Conservation (phyloP, 2,329 filamentous ascomycete genomes). For the Colletotrichum abscissum region DNA sequence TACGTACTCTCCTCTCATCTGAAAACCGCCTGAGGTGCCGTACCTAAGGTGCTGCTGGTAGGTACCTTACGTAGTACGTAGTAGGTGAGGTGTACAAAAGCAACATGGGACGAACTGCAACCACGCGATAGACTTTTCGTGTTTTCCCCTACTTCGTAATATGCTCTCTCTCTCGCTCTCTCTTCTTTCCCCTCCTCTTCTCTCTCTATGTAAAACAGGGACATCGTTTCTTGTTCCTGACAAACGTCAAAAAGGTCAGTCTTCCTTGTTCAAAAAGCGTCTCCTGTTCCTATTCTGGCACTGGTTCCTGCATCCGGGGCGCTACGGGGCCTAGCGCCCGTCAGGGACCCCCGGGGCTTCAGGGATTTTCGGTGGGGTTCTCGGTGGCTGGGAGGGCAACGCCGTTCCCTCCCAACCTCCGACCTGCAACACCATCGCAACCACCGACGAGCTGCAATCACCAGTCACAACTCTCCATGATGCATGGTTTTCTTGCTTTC, state of each 20-base stretch:
- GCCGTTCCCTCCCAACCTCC: slow-evolving; percentile 24
- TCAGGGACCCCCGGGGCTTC: neutral
- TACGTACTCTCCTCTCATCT: slow-evolving; percentile 10
- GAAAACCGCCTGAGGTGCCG: neutral
- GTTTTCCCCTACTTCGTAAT: neutral
- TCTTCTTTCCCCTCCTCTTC: neutral
- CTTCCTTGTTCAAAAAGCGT: neutral
- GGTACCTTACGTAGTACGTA: neutral
- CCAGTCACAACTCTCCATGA: slow-evolving; percentile 6
- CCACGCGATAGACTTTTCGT: neutral
- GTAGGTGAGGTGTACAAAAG: neutral
- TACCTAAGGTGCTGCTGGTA: neutral
- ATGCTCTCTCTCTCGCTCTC: neutral
- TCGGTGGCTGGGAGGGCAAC: slow-evolving; percentile 31
- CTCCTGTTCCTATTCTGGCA: slow-evolving; percentile 13
- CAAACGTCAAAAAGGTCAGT: neutral
- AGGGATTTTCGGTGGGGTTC: slow-evolving; percentile 10
- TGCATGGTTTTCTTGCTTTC: neutral
- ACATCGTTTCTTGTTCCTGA: neutral
- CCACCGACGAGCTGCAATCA: neutral
- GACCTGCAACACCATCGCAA: slow-evolving; percentile 1
- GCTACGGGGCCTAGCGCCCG: slow-evolving; percentile 25
- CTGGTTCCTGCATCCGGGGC: slow-evolving; percentile 29
- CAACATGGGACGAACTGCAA: slow-evolving; percentile 22
- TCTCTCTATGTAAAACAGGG: neutral